Evolutionary conservation across 495 filamentous ascomycete genomes (phyloP).

Genomic region (Penicillium canariense): DNA sequence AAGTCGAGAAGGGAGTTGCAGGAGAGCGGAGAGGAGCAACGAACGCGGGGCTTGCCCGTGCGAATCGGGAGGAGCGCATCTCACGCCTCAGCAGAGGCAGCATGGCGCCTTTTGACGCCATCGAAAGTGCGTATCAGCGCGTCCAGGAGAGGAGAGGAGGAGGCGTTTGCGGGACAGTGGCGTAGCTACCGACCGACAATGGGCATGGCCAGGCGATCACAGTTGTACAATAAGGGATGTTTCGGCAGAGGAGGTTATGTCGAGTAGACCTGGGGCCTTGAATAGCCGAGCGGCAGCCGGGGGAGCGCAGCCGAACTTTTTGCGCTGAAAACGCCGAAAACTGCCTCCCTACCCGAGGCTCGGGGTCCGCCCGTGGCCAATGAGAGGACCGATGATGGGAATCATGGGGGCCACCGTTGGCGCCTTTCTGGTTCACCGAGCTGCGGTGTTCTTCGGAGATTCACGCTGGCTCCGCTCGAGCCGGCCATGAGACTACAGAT

Average conservation of each 20-base stretch:
- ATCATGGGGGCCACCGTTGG: constrained; percentile 14
- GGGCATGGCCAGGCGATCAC: neutral
- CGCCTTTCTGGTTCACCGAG: constrained; percentile 13
- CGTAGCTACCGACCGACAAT: neutral
- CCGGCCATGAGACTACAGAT: neutral
- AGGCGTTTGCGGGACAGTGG: neutral
- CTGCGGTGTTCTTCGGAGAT: neutral
- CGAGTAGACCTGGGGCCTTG: constrained; percentile 9
- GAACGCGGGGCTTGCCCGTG: constrained; percentile 29
- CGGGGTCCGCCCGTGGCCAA: constrained; percentile 28
- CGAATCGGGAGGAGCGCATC: constrained; percentile 31
- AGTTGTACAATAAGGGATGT: neutral
- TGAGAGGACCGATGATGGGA: constrained; percentile 28
- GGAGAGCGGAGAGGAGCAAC: constrained; percentile 22
- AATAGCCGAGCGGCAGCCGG: constrained; percentile 24
- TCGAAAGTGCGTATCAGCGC: constrained; percentile 21
- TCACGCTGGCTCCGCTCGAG: constrained; percentile 2
- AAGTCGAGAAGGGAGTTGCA: constrained; percentile 20
- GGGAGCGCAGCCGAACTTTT: constrained; percentile 7
- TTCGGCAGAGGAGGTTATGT: constrained; percentile 11
- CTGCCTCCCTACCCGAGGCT: constrained; percentile 33
- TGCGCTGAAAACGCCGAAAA: constrained; percentile 28
- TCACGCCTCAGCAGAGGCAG: constrained; percentile 47
- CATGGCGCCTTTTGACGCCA: constrained; percentile 44
- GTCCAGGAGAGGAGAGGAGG: neutral